phyloP scores from a whole-genome alignment of 148 eudicot species.

The Mesembryanthemum crystallinum region DNA sequence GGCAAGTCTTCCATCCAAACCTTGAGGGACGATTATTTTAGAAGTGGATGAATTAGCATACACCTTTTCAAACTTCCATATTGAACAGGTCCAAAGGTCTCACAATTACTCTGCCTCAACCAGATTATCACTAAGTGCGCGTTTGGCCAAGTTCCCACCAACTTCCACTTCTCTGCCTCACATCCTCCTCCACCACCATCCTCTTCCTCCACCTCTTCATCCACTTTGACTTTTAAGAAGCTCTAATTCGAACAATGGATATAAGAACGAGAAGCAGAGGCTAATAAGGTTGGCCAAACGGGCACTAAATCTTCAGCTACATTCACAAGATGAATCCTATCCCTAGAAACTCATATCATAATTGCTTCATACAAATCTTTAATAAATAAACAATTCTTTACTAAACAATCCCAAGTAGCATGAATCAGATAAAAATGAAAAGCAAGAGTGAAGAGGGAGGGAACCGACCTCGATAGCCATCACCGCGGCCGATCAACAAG shows the following conservation, averaged over 20 bases:
- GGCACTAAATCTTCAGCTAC: too few species aligned
- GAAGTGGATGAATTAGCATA: not conserved
- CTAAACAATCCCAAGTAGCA: not conserved
- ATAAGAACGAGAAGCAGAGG: too few species aligned
- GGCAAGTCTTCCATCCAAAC: not conserved
- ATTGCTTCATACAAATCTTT: too few species aligned
- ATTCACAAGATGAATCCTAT: not conserved
- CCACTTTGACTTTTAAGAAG: too few species aligned
- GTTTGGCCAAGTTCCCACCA: too few species aligned
- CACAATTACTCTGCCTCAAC: not conserved
- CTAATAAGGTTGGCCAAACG: too few species aligned
- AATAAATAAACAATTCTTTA: too few species aligned
- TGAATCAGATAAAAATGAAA: not conserved
- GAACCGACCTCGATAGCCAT: constrained; percentile 54
- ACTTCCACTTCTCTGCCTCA: too few species aligned
- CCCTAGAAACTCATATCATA: not conserved
- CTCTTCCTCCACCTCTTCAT: too few species aligned
- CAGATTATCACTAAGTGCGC: not conserved
- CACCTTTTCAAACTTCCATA: not conserved
- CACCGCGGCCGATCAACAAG: constrained; percentile 69
- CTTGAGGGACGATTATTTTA: not conserved
- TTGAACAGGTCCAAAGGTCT: not conserved
- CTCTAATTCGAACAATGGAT: too few species aligned
- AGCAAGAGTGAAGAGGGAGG: not conserved
- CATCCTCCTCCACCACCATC: too few species aligned